These are phyloP conservation scores for Coemansia sp. DNA, from an alignment of 192 early-diverging fungal species.

Conservation along the genomic window DNA sequence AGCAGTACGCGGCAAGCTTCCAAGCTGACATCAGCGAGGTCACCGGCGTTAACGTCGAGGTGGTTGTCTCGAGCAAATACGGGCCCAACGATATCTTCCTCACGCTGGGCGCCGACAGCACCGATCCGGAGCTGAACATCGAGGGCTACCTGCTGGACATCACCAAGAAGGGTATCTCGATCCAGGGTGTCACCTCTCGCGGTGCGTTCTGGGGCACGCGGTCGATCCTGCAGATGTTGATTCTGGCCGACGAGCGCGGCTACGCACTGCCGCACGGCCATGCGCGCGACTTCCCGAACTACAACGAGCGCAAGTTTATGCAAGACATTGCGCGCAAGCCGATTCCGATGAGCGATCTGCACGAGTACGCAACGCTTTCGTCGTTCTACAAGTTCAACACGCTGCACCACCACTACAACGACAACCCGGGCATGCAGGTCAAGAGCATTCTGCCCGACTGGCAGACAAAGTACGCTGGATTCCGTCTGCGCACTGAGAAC, in stretches of 20 bases:
- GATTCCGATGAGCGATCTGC: constrained; percentile 45
- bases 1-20: constrained; percentile 37
- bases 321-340: constrained; percentile 55
- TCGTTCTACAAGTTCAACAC: constrained; percentile 58
- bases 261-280: constrained; percentile 41
- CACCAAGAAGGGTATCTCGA: constrained; percentile 31
- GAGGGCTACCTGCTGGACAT: constrained; percentile 49
- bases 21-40: constrained; percentile 39
- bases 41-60: constrained; percentile 32
- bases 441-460: constrained; percentile 37
- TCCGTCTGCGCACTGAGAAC: constrained; percentile 53
- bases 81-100: constrained; percentile 38
- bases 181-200: constrained; percentile 42
- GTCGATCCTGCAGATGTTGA: constrained; percentile 51
- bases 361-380: constrained; percentile 45
- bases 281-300: constrained; percentile 53
- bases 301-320: constrained; percentile 49
- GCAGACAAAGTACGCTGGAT: constrained; percentile 44
- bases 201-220: constrained; percentile 54
- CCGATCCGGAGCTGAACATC: constrained; percentile 28
- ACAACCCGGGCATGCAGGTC: constrained; percentile 42
- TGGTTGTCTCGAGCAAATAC: constrained; percentile 26
- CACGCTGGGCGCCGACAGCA: constrained; percentile 39
- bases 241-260: constrained; percentile 40
- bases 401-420: constrained; percentile 51